These are phyloP conservation scores for Erysimum cheiri DNA, from an alignment of 441 rosid genomes.

Conservation along the genomic window DNA sequence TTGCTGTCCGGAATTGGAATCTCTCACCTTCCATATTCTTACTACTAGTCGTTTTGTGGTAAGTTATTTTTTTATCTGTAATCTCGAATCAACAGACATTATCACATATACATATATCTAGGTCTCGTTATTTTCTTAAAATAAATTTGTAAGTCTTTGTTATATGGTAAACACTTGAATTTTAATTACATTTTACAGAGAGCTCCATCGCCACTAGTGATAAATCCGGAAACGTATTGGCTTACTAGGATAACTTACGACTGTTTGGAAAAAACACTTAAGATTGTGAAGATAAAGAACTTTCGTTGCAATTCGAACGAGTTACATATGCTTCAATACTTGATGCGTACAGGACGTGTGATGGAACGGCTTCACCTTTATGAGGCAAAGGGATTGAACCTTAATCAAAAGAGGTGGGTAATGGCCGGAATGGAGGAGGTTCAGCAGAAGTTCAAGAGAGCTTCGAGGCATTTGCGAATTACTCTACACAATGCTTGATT, in stretches of 20 bases:
- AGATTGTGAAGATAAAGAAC: neutral
- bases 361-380: neutral
- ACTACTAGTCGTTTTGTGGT: neutral
- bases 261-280: neutral
- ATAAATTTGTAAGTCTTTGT: too few species aligned
- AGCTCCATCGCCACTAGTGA: neutral
- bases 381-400: neutral
- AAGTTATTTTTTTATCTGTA: neutral
- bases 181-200: neutral
- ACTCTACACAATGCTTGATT: neutral
- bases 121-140: neutral
- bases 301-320: neutral
- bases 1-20: slow-evolving; percentile 17
- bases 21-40: slow-evolving; percentile 23
- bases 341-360: neutral
- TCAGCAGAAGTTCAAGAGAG: neutral
- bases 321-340: neutral
- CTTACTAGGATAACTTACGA: neutral
- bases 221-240: neutral
- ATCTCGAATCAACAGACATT: neutral
- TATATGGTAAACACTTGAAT: neutral
- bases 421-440: neutral
- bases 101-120: neutral
- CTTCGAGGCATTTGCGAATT: neutral
- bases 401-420: neutral